Percentiles rank a stretch among this genome's conserved stretches.
Conservation (phyloP, 306 rosid genomes). For the Quillaja saponaria region DNA sequence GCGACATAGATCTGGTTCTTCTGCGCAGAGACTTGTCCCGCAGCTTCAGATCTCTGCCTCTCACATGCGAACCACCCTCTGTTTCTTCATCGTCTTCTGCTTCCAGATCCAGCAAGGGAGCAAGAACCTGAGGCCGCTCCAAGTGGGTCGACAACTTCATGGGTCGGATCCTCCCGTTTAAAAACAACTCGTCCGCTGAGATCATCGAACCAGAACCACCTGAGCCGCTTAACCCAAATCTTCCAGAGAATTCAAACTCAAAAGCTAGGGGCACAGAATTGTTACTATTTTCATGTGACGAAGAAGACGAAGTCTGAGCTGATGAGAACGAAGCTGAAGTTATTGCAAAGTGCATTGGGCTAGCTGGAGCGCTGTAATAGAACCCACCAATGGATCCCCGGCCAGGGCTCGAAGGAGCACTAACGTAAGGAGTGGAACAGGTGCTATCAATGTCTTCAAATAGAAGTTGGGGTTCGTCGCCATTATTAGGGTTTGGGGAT, state of each 20-base stretch:
- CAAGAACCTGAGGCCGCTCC: constrained; percentile 70
- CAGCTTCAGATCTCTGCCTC: constrained; percentile 89
- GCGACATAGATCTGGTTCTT: constrained; percentile 94
- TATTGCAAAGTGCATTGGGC: constrained; percentile 83
- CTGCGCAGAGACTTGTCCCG: constrained; percentile 64
- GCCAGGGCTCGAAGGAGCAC: constrained; percentile 96
- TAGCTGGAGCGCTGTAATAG: constrained; percentile 92
- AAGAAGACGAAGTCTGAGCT: constrained; percentile 18
- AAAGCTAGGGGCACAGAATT: constrained; percentile 40
- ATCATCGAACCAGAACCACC: constrained; percentile 65
- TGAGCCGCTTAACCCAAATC: constrained; percentile 53
- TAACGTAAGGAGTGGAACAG: constrained; percentile 92
- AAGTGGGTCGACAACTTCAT: constrained; percentile 84
- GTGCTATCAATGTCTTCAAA: constrained; percentile 72
- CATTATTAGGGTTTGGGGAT: constrained; percentile 35
- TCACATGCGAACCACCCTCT: constrained; percentile 27
- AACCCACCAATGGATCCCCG: constrained; percentile 59
- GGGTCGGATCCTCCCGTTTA: constrained; percentile 94
- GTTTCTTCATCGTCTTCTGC: constrained; percentile 38
- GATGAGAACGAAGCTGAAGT: constrained; percentile 34
- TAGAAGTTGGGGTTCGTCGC: constrained; percentile 26
- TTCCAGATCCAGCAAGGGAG: constrained; percentile 82
- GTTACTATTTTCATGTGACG: constrained; percentile 6
- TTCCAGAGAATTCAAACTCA: constrained; percentile 90
- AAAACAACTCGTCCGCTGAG: constrained; percentile 88